Conservation (phyloP, 306 rosid genomes). For the Casuarina equisetifolia region DNA sequence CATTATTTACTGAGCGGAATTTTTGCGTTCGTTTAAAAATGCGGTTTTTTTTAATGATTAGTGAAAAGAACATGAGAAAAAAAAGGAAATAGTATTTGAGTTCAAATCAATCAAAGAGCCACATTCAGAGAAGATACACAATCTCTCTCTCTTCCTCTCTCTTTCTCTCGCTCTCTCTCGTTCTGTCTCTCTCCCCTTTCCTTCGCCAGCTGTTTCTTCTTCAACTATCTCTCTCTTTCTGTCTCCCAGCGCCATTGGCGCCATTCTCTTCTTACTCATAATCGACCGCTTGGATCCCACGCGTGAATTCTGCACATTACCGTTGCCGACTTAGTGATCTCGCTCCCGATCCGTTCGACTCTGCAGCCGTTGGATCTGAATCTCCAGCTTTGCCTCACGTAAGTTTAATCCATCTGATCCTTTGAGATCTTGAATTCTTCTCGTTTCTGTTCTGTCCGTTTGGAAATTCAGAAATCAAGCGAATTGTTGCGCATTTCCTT, state of each 20-base stretch:
- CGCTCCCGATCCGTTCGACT: constrained; percentile 24
- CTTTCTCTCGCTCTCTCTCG: background rate
- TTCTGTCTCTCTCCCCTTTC: background rate
- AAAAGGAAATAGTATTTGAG: background rate
- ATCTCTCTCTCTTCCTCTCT: no score
- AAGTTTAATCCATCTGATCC: constrained; percentile 15
- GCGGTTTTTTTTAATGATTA: no score
- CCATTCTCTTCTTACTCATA: background rate
- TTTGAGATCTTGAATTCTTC: constrained; percentile 1
- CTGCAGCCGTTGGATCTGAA: constrained; percentile 18
- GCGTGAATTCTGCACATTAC: background rate
- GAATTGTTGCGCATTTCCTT: background rate
- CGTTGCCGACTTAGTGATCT: constrained; percentile 25
- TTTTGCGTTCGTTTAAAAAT: no score
- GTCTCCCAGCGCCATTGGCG: background rate
- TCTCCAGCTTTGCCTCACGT: constrained; percentile 23
- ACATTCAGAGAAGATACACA: background rate
- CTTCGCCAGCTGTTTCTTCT: constrained; percentile 25
- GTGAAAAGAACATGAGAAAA: background rate
- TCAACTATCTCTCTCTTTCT: constrained; percentile 2
- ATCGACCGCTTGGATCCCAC: background rate
- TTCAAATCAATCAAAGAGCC: background rate
- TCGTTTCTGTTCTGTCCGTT: background rate
- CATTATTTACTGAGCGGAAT: no score
- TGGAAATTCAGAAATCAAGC: background rate